Evolutionary conservation across 1,284 basidiomycete species (phyloP), one percentile per base, ranked within the genome.

Genomic region (Exobasidium rhododendri): DNA sequence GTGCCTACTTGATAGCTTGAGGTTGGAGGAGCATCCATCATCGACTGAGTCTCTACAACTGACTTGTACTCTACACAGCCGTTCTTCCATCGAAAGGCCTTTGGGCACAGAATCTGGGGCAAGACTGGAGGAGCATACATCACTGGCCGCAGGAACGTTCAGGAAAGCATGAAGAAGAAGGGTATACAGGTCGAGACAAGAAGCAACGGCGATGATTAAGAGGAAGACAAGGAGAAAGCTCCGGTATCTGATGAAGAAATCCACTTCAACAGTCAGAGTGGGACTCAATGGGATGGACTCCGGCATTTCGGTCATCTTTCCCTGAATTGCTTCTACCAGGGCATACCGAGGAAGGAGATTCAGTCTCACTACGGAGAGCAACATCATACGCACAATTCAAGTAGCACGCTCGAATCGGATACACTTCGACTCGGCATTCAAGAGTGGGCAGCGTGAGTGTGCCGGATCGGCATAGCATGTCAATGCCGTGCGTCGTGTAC

Each of bases 271-370:
- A 86, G 87, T 0, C 88, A 89, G 81, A 87, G 86, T 0, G 87
- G 88, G 26, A 84, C 87, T 2, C 88, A 89, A 67, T 89, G 88
- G 88, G 88, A 89, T 68, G 86, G 88, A 2, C 74, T 81, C 53
- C 62, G 77, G 3, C 81, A 81, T 65, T 79, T 73, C 58, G 70
- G 71, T 3, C 73, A 73, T 32, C 56, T 65, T 45, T 61, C 58
- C 5, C 68, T 69, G 53, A 71, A 71, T 59, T 65, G 62, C 53
- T 77, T 67, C 64, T 78, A 70, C 63, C 63, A 66, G 31, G 72
- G 67, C 49, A 69, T 61, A 0, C 63, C 56, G 50, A 64, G 70
- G 24, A 63, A 61, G 13, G 69, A 58, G 46, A 67, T 69, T 29
- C 65, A 74, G 24, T 64, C 69, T 29, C 47, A 69, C 7, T 70